phyloP scores from a whole-genome alignment of 1,284 basidiomycete genomes.

The Kwoniella shivajii region DNA sequence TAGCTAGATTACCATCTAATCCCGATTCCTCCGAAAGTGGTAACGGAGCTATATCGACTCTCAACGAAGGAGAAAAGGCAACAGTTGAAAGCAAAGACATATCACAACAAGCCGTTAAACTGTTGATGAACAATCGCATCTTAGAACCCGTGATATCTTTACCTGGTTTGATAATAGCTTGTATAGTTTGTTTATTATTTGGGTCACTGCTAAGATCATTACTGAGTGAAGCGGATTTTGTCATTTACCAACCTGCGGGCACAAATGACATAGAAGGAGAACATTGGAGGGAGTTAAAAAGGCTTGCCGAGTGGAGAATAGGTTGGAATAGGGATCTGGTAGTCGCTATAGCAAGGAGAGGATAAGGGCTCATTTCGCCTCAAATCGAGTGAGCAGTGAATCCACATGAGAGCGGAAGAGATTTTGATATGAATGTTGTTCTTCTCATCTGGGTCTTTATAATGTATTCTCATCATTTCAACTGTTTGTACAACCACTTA shows the following conservation, averaged over 20 bases:
- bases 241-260: constrained; percentile 68
- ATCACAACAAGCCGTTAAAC: neutral
- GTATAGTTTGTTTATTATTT: constrained; percentile 84
- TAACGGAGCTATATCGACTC: neutral
- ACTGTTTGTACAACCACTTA: constrained; percentile 11
- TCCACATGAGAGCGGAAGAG: neutral
- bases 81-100: no score
- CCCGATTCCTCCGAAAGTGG: neutral
- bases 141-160: constrained; percentile 41
- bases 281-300: constrained; percentile 79
- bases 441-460: neutral
- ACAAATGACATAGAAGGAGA: constrained; percentile 45
- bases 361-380: neutral
- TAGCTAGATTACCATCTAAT: neutral
- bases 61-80: neutral
- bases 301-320: constrained; percentile 65
- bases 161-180: constrained; percentile 68
- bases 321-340: constrained; percentile 52
- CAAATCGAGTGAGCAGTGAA: neutral
- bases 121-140: neutral
- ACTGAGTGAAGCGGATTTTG: constrained; percentile 81
- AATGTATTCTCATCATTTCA: neutral
- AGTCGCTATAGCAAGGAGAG: constrained; percentile 55
- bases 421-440: neutral
- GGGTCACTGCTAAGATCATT: constrained; percentile 86